These are phyloP conservation scores for Diplodia mutila DNA, from an alignment of 2,329 filamentous ascomycete species.

Conservation along the genomic window DNA sequence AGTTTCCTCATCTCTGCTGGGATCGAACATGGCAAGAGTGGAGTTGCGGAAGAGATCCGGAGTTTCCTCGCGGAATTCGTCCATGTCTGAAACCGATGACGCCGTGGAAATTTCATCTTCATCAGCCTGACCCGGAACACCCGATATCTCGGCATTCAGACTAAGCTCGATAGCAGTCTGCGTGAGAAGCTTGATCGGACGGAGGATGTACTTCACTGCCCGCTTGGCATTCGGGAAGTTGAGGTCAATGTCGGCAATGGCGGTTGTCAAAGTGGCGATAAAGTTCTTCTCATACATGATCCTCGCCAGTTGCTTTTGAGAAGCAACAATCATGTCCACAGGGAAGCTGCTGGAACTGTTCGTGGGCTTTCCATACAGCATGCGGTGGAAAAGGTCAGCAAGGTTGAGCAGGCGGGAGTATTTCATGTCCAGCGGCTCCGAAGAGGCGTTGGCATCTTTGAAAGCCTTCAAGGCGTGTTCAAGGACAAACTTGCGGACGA, in stretches of 20 bases:
- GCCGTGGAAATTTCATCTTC: constrained; percentile 88
- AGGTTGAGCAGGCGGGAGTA: constrained; percentile 87
- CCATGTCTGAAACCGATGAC: constrained; percentile 85
- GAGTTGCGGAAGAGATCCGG: constrained; percentile 97
- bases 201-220: constrained; percentile 93
- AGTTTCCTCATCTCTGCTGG: constrained; percentile 77
- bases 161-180: constrained; percentile 86
- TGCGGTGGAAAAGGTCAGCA: constrained; percentile 88
- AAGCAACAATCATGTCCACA: constrained; percentile 46
- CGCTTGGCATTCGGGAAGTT: constrained; percentile 92
- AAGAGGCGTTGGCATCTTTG: constrained; percentile 79
- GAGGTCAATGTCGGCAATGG: constrained; percentile 92
- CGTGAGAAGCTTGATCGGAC: constrained; percentile 84
- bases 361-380: constrained; percentile 54
- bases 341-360: constrained; percentile 27
- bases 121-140: constrained; percentile 65
- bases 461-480: constrained; percentile 92
- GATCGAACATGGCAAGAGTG: constrained; percentile 90
- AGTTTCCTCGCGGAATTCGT: constrained; percentile 77
- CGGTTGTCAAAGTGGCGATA: constrained; percentile 82
- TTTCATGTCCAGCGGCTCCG: constrained; percentile 79
- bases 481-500: constrained; percentile 91
- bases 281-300: constrained; percentile 99
- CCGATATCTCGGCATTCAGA: constrained; percentile 74
- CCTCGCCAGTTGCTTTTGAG: constrained; percentile 82